phyloP scores from a whole-genome alignment of 2,329 filamentous ascomycete genomes.

The Blumeriella jaapii region DNA sequence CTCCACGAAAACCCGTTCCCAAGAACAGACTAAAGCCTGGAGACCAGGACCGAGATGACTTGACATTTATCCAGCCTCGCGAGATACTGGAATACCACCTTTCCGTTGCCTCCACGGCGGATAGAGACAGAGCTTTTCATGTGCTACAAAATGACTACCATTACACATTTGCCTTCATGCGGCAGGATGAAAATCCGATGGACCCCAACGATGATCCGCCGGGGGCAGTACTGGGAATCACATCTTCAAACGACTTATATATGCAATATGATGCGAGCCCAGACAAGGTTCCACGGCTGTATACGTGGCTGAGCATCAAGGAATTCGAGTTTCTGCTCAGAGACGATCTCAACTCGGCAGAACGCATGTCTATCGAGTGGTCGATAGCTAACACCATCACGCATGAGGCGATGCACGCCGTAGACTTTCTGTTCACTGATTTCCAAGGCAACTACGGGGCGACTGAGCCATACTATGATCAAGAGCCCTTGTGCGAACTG shows the following conservation, averaged over 20 bases:
- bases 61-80: neutral
- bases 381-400: slow-evolving; percentile 8
- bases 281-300: slow-evolving; percentile 4
- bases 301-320: slow-evolving; percentile 6
- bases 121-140: slow-evolving; percentile 1
- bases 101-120: neutral
- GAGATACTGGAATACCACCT: neutral
- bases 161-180: slow-evolving; percentile 9
- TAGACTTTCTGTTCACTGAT: neutral
- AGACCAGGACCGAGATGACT: neutral
- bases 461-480: slow-evolving; percentile 11
- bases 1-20: slow-evolving; percentile 4
- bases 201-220: neutral
- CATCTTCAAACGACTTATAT: slow-evolving; percentile 3
- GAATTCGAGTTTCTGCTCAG: slow-evolving; percentile 7
- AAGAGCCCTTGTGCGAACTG: slow-evolving; percentile 11
- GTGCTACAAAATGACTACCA: slow-evolving; percentile 1
- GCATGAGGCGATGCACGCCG: slow-evolving; percentile 13
- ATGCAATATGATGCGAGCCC: slow-evolving; percentile 4
- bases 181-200: slow-evolving; percentile 6
- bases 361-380: slow-evolving; percentile 12
- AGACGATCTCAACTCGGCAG: slow-evolving; percentile 8
- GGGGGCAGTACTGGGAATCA: neutral
- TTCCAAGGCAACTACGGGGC: neutral
- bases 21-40: neutral